These are phyloP conservation scores for Lactarius hatsudake DNA, from an alignment of 768 basidiomycete genomes.

Conservation along the genomic window DNA sequence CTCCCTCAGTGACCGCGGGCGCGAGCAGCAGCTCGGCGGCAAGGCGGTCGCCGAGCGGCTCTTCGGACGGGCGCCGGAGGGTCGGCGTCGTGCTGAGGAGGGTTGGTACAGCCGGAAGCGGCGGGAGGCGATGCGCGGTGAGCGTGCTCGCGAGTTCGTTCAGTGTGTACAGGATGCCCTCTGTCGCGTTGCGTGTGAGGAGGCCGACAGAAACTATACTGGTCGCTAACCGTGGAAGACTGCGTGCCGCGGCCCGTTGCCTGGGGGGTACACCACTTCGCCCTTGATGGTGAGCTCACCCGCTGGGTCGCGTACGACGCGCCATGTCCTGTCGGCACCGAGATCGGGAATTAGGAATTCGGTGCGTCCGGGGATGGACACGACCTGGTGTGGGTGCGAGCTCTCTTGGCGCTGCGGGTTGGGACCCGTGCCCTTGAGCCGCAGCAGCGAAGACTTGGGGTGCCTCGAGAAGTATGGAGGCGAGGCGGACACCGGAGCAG, in stretches of 20 bases:
- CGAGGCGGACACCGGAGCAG: conserved; percentile 52
- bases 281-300: conserved; percentile 51
- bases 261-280: conserved; percentile 47
- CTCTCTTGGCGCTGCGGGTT: conserved; percentile 62
- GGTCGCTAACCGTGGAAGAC: conserved; percentile 52
- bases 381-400: conserved; percentile 77
- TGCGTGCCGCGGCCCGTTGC: conserved; percentile 71
- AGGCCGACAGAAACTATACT: background rate
- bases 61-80: conserved; percentile 39
- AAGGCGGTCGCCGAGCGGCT: conserved; percentile 48
- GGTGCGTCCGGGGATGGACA: conserved; percentile 35
- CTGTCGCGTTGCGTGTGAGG: conserved; percentile 37
- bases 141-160: conserved; percentile 63
- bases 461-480: conserved; percentile 44
- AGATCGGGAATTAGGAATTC: conserved; percentile 40
- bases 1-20: conserved; percentile 44
- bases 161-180: conserved; percentile 60
- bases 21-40: conserved; percentile 72
- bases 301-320: conserved; percentile 43
- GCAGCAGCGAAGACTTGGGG: conserved; percentile 33
- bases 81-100: conserved; percentile 44
- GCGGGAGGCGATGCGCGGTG: conserved; percentile 51
- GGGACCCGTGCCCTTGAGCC: conserved; percentile 58
- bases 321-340: conserved; percentile 56
- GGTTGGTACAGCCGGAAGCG: conserved; percentile 38